phyloP scores from a whole-genome alignment of 2,329 filamentous ascomycete species.

The Exophiala spinifera region DNA sequence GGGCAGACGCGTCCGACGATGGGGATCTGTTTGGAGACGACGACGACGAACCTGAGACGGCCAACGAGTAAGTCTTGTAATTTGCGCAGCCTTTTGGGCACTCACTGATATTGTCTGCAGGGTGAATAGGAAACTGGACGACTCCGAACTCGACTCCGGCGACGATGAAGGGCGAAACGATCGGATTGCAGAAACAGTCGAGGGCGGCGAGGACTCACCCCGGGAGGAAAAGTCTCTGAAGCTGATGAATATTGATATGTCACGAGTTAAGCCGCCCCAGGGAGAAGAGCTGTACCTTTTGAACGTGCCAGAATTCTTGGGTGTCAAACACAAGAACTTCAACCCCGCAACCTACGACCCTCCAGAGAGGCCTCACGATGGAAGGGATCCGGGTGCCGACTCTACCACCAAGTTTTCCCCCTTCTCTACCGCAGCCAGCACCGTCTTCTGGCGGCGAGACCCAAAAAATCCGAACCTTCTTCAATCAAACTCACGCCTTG shows the following conservation, averaged over 20 bases:
- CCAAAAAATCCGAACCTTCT: constrained; percentile 55
- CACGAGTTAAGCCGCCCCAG: constrained; percentile 56
- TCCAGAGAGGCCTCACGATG: constrained; percentile 54
- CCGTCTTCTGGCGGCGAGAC: constrained; percentile 63
- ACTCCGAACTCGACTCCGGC: constrained; percentile 62
- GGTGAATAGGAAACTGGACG: constrained; percentile 51
- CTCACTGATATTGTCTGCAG: constrained; percentile 6
- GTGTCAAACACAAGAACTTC: constrained; percentile 60
- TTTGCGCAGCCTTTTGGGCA: background rate
- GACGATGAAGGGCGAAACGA: constrained; percentile 59
- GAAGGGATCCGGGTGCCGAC: constrained; percentile 34
- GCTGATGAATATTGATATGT: constrained; percentile 36
- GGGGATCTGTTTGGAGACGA: constrained; percentile 47
- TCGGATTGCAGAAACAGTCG: constrained; percentile 46
- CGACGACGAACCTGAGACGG: constrained; percentile 32
- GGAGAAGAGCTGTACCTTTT: constrained; percentile 61
- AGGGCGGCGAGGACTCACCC: constrained; percentile 41
- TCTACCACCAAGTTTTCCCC: constrained; percentile 52
- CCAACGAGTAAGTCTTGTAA: constrained; percentile 12
- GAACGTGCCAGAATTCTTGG: constrained; percentile 62
- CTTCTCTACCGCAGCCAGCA: constrained; percentile 62
- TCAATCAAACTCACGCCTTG: constrained; percentile 64
- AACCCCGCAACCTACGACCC: constrained; percentile 59
- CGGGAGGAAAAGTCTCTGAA: constrained; percentile 46
- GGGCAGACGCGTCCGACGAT: constrained; percentile 33